A percentile compares a stretch with the other conserved stretches of the same genome.
Evolutionary conservation across 768 basidiomycete species (phyloP).

Genomic region (Pleurotus citrinopileatus): DNA sequence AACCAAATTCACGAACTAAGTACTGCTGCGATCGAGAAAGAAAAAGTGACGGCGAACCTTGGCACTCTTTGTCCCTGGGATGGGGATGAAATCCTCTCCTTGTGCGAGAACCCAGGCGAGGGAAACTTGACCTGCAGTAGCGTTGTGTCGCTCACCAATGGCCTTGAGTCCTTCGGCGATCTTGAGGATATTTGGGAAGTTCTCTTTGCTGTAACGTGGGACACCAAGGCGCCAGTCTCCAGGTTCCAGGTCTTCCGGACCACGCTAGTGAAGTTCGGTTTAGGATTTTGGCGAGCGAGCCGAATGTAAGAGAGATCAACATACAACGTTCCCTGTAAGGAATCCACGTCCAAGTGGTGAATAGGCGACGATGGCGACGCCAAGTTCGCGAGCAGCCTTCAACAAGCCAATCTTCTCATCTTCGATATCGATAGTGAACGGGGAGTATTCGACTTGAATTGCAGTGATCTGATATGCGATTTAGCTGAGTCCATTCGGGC

Average conservation of each 20-base stretch:
- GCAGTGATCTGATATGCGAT: too few relatives aligned
- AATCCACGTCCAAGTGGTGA: slow-evolving; percentile 48
- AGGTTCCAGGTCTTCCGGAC: slow-evolving; percentile 33
- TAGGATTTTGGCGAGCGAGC: slow-evolving; percentile 10
- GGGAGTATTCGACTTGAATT: slow-evolving; percentile 42
- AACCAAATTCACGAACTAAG: slow-evolving; percentile 12
- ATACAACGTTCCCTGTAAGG: slow-evolving; percentile 42
- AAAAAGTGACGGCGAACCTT: slow-evolving; percentile 15
- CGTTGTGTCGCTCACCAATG: slow-evolving; percentile 25
- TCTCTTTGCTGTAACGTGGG: slow-evolving; percentile 20
- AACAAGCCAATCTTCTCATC: slow-evolving; percentile 34
- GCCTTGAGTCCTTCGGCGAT: slow-evolving; percentile 27
- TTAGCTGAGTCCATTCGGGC: too few relatives aligned
- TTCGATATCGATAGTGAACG: slow-evolving; percentile 43
- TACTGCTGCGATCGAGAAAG: neutral
- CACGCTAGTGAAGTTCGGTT: slow-evolving; percentile 22
- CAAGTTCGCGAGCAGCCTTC: slow-evolving; percentile 37
- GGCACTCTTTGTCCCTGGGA: slow-evolving; percentile 32
- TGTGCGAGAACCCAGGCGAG: slow-evolving; percentile 40
- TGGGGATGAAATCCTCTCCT: slow-evolving; percentile 34
- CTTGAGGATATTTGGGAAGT: slow-evolving; percentile 32
- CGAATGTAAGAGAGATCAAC: slow-evolving; percentile 12
- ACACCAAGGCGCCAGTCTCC: slow-evolving; percentile 36
- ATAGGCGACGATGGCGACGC: slow-evolving; percentile 45
- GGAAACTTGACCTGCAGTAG: slow-evolving; percentile 35